These are phyloP conservation scores for Podospora fimiseda DNA, from an alignment of 495 filamentous ascomycete species.

Conservation along the genomic window DNA sequence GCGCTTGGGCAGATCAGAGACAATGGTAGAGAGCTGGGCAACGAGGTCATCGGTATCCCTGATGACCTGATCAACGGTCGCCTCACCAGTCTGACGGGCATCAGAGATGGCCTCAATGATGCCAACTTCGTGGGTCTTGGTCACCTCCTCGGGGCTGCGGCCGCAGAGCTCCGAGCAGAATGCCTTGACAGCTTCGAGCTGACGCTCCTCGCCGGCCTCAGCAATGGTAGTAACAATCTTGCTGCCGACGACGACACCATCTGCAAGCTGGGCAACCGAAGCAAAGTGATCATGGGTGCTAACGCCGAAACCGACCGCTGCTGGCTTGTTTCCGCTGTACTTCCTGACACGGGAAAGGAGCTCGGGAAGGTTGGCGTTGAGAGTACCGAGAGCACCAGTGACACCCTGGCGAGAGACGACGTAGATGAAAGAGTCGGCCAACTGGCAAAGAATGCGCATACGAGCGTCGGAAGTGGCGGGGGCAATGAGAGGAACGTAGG, in stretches of 20 bases:
- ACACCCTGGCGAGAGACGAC: slow-evolving; percentile 97
- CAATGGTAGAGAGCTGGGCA: slow-evolving; percentile 38
- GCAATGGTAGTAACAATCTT: slow-evolving; percentile 80
- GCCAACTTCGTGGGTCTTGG: slow-evolving; percentile 54
- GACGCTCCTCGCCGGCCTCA: slow-evolving; percentile 61
- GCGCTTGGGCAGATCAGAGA: slow-evolving; percentile 62
- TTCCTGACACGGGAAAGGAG: slow-evolving; percentile 81
- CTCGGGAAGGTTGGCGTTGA: slow-evolving; percentile 73
- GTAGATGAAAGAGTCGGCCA: slow-evolving; percentile 98
- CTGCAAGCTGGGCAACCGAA: slow-evolving; percentile 72
- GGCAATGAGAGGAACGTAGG: slow-evolving; percentile 92
- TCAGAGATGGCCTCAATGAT: slow-evolving; percentile 57
- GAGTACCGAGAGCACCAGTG: slow-evolving; percentile 77
- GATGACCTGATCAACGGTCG: slow-evolving; percentile 47
- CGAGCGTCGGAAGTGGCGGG: slow-evolving; percentile 86
- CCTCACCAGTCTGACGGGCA: slow-evolving; percentile 45
- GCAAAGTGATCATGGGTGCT: slow-evolving; percentile 93
- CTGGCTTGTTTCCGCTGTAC: slow-evolving; percentile 83
- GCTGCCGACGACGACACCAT: slow-evolving; percentile 96
- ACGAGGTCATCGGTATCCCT: slow-evolving; percentile 41
- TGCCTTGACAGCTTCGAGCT: slow-evolving; percentile 70
- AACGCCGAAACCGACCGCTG: slow-evolving; percentile 91
- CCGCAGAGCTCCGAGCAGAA: slow-evolving; percentile 81
- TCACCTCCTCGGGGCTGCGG: slow-evolving; percentile 43
- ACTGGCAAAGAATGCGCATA: slow-evolving; percentile 92